phyloP scores from a whole-genome alignment of 768 basidiomycete genomes.

The Tricholoma flavovirens region DNA sequence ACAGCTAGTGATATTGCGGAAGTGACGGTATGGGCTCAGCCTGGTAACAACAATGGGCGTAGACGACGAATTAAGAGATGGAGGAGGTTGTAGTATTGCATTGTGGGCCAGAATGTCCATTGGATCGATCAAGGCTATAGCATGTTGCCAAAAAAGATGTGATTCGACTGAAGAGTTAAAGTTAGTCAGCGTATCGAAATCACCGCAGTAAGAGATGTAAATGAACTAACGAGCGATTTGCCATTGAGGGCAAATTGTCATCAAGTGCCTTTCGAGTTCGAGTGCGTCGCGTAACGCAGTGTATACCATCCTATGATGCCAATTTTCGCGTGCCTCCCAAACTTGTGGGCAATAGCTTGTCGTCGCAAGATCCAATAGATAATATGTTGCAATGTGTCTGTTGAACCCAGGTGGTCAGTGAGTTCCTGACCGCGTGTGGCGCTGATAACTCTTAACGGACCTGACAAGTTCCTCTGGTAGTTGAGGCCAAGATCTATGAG shows the following conservation, averaged over 20 bases:
- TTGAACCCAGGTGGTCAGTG: slow-evolving; percentile 2
- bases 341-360: slow-evolving; percentile 42
- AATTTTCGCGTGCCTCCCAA: slow-evolving; percentile 46
- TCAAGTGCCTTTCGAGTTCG: slow-evolving; percentile 52
- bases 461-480: slow-evolving; percentile 56
- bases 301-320: slow-evolving; percentile 61
- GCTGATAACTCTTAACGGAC: slow-evolving; percentile 29
- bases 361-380: slow-evolving; percentile 43
- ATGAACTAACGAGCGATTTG: slow-evolving; percentile 47
- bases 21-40: slow-evolving; percentile 53
- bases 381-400: slow-evolving; percentile 56
- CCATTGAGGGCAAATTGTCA: slow-evolving; percentile 61
- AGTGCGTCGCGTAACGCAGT: slow-evolving; percentile 55
- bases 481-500: slow-evolving; percentile 55
- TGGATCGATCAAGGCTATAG: slow-evolving; percentile 56
- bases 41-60: slow-evolving; percentile 28
- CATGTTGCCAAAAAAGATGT: slow-evolving; percentile 69
- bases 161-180: slow-evolving; percentile 46
- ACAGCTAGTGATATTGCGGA: slow-evolving; percentile 47
- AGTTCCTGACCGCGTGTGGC: slow-evolving; percentile 29
- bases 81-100: slow-evolving; percentile 38
- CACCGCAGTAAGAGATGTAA: neutral
- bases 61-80: slow-evolving; percentile 29
- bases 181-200: slow-evolving; percentile 5
- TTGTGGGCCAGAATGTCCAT: slow-evolving; percentile 47